A percentile compares a stretch with the other conserved stretches of the same genome.
Evolutionary conservation across 257 asterid species (phyloP).

Genomic region (Perilla frutescens): DNA sequence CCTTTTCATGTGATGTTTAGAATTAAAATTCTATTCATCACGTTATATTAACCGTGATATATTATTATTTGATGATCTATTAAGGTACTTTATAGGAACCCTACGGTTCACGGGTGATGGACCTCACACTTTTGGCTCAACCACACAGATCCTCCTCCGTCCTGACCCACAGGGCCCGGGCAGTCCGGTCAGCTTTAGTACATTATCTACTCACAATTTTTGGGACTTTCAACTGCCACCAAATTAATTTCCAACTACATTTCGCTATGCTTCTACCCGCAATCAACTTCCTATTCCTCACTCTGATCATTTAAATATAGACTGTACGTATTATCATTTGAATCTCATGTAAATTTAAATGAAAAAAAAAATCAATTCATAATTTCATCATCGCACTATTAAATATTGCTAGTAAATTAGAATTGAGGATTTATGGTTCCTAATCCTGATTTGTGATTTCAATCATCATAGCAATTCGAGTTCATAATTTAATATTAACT

Average conservation of each 20-base stretch:
- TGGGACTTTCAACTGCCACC: slow-evolving; percentile 22
- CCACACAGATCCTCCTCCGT: slow-evolving; percentile 20
- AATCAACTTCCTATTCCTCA: background rate
- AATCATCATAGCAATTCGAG: background rate
- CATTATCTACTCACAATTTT: slow-evolving; percentile 13
- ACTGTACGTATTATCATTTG: background rate
- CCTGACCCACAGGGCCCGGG: slow-evolving; percentile 4
- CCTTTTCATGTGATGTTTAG: too few species aligned
- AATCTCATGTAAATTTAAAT: background rate
- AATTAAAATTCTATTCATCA: too few species aligned
- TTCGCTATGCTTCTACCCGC: slow-evolving; percentile 30
- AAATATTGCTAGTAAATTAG: too few species aligned
- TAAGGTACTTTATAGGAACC: background rate
- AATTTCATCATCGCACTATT: background rate
- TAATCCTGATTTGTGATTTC: background rate
- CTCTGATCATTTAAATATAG: background rate
- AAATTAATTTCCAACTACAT: slow-evolving; percentile 35
- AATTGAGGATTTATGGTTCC: background rate
- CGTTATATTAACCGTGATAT: too few species aligned
- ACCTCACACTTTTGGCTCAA: slow-evolving; percentile 20
- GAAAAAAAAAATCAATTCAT: background rate
- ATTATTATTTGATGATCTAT: too few species aligned
- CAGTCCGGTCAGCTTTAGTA: slow-evolving; percentile 34
- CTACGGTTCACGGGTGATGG: slow-evolving; percentile 31
- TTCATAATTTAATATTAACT: background rate